Evolutionary conservation across 495 filamentous ascomycete genomes (phyloP).

Genomic region (Saxophila tyrrhenica): DNA sequence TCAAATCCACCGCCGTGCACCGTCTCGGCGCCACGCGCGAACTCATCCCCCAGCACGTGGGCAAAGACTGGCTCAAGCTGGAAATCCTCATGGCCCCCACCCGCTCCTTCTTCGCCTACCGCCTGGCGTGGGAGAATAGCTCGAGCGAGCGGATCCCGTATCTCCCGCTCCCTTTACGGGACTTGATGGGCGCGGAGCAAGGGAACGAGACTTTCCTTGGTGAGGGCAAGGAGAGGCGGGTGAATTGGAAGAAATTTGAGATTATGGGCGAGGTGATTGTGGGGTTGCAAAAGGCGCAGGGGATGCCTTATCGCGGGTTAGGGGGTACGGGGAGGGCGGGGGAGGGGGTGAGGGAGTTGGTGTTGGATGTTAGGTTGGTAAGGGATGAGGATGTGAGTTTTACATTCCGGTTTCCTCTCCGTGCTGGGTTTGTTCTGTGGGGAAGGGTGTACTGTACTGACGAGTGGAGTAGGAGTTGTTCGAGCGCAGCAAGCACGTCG

Average conservation of each 20-base stretch:
- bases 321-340: slow-evolving; percentile 33
- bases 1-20: slow-evolving; percentile 77
- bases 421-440: not conserved
- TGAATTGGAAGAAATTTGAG: slow-evolving; percentile 99
- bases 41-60: slow-evolving; percentile 54
- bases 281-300: slow-evolving; percentile 82
- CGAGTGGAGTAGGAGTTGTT: slow-evolving; percentile 11
- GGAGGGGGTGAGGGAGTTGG: slow-evolving; percentile 54
- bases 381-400: slow-evolving; percentile 50
- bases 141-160: slow-evolving; percentile 84
- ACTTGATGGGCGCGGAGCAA: slow-evolving; percentile 83
- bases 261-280: slow-evolving; percentile 86
- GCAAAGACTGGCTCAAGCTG: slow-evolving; percentile 76
- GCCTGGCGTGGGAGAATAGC: slow-evolving; percentile 92
- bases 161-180: slow-evolving; percentile 78
- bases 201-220: slow-evolving; percentile 81
- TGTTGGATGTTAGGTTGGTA: slow-evolving; percentile 52
- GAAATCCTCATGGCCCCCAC: slow-evolving; percentile 87
- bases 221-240: slow-evolving; percentile 31
- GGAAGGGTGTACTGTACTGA: slow-evolving; percentile 4
- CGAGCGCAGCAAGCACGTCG: slow-evolving; percentile 21
- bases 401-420: not conserved
- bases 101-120: slow-evolving; percentile 86
- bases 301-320: slow-evolving; percentile 65
- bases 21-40: slow-evolving; percentile 74